These are phyloP conservation scores for Raddia guianensis DNA, from an alignment of 176 grass and related monocot species.

Conservation along the genomic window DNA sequence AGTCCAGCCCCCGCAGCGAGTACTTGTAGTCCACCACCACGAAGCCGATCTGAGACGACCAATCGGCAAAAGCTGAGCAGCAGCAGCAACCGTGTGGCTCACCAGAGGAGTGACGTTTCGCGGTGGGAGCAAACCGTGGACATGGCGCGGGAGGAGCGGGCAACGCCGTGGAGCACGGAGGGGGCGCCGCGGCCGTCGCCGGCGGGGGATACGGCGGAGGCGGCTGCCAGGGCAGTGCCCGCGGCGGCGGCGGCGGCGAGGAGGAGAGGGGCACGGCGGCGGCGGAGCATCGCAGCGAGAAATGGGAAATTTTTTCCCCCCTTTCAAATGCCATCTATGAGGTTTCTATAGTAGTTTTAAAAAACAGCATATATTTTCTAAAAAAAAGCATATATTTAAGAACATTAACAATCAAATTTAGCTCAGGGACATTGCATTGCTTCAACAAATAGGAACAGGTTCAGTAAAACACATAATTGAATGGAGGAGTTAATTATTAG, in stretches of 20 bases:
- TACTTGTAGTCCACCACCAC: conserved; percentile 85
- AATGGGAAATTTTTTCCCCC: background rate
- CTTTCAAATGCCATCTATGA: background rate
- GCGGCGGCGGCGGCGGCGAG: conserved; percentile 43
- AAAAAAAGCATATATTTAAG: too few species aligned
- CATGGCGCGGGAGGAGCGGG: conserved; percentile 77
- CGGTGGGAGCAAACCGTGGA: conserved; percentile 50
- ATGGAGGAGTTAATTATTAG: too few species aligned
- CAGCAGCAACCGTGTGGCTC: background rate
- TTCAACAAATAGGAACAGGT: too few species aligned
- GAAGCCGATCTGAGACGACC: conserved; percentile 64
- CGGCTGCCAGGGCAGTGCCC: conserved; percentile 26
- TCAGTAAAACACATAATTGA: too few species aligned
- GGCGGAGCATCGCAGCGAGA: conserved; percentile 35
- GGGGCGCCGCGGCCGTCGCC: conserved; percentile 27
- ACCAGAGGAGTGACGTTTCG: background rate
- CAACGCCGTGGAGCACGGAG: conserved; percentile 55
- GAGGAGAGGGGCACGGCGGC: conserved; percentile 39
- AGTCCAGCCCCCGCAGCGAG: conserved; percentile 52
- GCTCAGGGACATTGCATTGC: too few species aligned
- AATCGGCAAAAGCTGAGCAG: background rate
- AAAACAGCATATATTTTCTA: too few species aligned
- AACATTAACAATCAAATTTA: too few species aligned
- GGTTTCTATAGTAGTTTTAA: too few species aligned
- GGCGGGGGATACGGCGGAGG: conserved; percentile 26